Percentiles rank a stretch among this genome's conserved stretches.
phyloP scores from a whole-genome alignment of 1,139 yeast genomes.

The Saccharomyces hybrid region DNA sequence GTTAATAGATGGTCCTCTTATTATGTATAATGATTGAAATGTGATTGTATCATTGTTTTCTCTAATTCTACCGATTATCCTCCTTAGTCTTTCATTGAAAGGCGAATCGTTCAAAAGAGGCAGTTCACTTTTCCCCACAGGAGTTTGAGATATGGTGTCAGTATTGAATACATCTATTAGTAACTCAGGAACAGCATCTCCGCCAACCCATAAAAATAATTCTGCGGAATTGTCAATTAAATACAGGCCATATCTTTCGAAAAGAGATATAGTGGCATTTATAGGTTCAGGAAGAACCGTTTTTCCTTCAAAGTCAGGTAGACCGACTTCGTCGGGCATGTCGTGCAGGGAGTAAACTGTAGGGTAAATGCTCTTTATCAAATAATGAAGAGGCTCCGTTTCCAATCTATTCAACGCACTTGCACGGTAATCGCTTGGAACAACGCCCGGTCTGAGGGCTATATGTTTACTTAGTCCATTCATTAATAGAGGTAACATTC shows the following conservation, averaged over 20 bases:
- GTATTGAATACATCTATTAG: constrained; percentile 85
- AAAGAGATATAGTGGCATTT: constrained; percentile 66
- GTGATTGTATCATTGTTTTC: constrained; percentile 68
- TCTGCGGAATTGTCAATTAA: constrained; percentile 87
- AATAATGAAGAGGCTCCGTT: constrained; percentile 71
- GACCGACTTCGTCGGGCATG: constrained; percentile 88
- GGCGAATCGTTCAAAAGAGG: constrained; percentile 74
- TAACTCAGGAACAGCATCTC: constrained; percentile 89
- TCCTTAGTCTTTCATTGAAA: constrained; percentile 76
- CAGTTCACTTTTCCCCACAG: constrained; percentile 79
- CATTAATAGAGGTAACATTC: constrained; percentile 85
- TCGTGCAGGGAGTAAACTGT: constrained; percentile 84
- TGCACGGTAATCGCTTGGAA: constrained; percentile 89
- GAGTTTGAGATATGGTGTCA: constrained; percentile 56
- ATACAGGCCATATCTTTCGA: constrained; percentile 86
- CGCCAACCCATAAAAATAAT: constrained; percentile 88
- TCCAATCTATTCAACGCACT: constrained; percentile 79
- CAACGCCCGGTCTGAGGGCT: constrained; percentile 76
- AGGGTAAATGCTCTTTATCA: constrained; percentile 81
- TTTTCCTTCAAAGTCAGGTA: constrained; percentile 62
- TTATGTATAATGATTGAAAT: constrained; percentile 80
- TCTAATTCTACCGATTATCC: constrained; percentile 72
- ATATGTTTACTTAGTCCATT: constrained; percentile 79
- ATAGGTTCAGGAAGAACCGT: constrained; percentile 80
- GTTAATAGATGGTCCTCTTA: constrained; percentile 77